Base-by-base conservation (phyloP, 2,329 filamentous ascomycete genomes). In the Pestalotiopsis sp. region DNA sequence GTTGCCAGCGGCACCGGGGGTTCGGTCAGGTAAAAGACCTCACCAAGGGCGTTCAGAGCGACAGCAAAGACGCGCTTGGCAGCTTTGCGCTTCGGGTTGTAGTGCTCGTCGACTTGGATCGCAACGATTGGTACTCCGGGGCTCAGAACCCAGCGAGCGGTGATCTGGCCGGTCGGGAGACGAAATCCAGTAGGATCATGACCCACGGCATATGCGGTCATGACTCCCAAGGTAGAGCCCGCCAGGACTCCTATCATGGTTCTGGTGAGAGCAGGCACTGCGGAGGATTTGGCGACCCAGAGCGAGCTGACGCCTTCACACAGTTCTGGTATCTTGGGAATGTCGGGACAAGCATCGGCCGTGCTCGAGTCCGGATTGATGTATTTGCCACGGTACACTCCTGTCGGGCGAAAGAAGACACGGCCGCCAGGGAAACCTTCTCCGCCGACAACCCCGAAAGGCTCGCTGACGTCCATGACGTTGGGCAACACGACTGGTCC, bases 111-210 rank as follows among this genome's bases (percentile, higher is more conserved):
- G 6, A 97, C 88, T 59, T 89, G 89, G 70, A 99, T 89, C 1
- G 90, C 88, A 66, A 98, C 87, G 70, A 99, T 96, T 0, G 96
- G 96, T 3, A 98, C 94, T 56, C 96, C 96, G 2, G 96, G 96
- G 76, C 94, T 94, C 13, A 98, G 84, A 11, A 93, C 90, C 95
- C 95, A 98, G 73, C 92, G 92, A 41, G 93, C 93, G 52, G 93
- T 97, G 72, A 96, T 87, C 75, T 97, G 92, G 3, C 94, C 94
- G 56, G 89, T 89, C 49, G 86, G 84, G 71, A 91, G 89, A 68
- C 91, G 87, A 66, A 89, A 85, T 64, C 91, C 88, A 27, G 88
- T 82, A 4, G 82, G 77, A 64, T 87, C 85, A 68, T 82, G 80
- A 27, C 92, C 92, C 1, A 98, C 83, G 23, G 93, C 91, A 81